Base-by-base conservation (phyloP, 805 yeast species). In the Kockiozyma suomiensis region DNA sequence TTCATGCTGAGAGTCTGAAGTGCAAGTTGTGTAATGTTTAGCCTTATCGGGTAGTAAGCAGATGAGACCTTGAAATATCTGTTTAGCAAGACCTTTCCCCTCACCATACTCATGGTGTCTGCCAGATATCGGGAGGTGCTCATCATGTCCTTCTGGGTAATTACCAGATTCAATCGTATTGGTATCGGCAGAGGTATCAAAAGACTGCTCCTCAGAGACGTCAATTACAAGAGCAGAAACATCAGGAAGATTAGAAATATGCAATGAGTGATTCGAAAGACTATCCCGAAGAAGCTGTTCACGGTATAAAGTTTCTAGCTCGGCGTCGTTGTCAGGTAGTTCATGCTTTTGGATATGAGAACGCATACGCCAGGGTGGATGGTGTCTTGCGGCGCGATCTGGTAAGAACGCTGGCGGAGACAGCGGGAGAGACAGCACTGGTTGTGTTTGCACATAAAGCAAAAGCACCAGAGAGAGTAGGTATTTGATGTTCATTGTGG, bases 41-140 rank as follows among this genome's bases (percentile, higher is more conserved):
- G 52, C 45, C 25, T 42, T 54, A 1, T 42, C 52, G 8, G 63
- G 63, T 15, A 59, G 46, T 4, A 59, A 28, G 30, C 63, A 59
- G 28, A 59, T 19, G 19, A 59, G 32, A 10, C 56, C 38, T 41
- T 59, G 53, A 21, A 54, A n/a, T 13, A 59, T 37, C 50, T 59
- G 63, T 23, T 30, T 37, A 45, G 25, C 17, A 37, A 48, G 13
- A 25, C 56, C 41, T 21, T 35, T 15, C 17, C 38, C 38, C 17
- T 5, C 23, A 7, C 33, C 41, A 10, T 25, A 17, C 28, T 33
- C 28, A 13, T 15, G 42, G 19, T 21, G 33, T 10, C 10, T 30
- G 10, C 33, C 10, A 30, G 10, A 6, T 7, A 6, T 30, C 10
- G 33, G 33, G 10, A 30, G 6, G 10, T 30, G 33, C 33, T 30